These are phyloP conservation scores for Tremellales sp. DNA, from an alignment of 1,284 basidiomycete genomes.

Conservation along the genomic window DNA sequence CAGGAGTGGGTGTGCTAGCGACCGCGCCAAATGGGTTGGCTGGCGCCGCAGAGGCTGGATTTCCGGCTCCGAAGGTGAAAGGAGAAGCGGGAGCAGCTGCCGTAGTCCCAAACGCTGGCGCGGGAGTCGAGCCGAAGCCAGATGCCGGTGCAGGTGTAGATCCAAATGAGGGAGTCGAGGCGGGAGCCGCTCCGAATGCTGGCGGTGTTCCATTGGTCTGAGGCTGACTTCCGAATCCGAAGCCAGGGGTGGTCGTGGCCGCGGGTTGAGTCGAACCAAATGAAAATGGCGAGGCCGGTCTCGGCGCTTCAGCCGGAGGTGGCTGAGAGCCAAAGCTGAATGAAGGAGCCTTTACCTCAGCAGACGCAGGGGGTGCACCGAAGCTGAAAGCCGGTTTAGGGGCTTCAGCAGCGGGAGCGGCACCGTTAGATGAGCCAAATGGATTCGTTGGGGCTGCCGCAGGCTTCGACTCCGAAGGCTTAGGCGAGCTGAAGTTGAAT, in stretches of 20 bases:
- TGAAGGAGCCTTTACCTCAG: neutral
- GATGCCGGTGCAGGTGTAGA: no score
- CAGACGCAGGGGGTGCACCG: conserved; percentile 5
- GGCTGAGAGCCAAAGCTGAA: conserved; percentile 6
- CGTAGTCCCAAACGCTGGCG: no score
- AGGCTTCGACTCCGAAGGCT: conserved; percentile 1
- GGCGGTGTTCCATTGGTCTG: no score
- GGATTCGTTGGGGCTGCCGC: conserved; percentile 5
- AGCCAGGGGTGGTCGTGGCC: conserved; percentile 4
- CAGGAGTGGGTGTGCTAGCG: no score
- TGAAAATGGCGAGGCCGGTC: conserved; percentile 4
- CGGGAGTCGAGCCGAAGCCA: no score
- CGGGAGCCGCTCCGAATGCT: no score
- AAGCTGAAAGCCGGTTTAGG: conserved; percentile 7
- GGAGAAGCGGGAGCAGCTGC: no score
- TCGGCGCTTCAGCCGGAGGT: neutral
- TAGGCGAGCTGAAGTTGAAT: conserved; percentile 2
- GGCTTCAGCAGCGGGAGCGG: conserved; percentile 3
- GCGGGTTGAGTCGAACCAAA: conserved; percentile 7
- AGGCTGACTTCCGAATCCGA: conserved; percentile 10
- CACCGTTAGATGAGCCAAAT: conserved; percentile 7
- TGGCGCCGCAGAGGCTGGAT: no score
- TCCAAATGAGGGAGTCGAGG: no score
- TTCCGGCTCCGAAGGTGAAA: no score
- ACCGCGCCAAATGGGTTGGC: no score